A percentile compares a stretch with the other conserved stretches of the same genome.
These are phyloP conservation scores for Schwanniomyces pseudopolymorphus DNA, from an alignment of 805 yeast species.

Conservation along the genomic window DNA sequence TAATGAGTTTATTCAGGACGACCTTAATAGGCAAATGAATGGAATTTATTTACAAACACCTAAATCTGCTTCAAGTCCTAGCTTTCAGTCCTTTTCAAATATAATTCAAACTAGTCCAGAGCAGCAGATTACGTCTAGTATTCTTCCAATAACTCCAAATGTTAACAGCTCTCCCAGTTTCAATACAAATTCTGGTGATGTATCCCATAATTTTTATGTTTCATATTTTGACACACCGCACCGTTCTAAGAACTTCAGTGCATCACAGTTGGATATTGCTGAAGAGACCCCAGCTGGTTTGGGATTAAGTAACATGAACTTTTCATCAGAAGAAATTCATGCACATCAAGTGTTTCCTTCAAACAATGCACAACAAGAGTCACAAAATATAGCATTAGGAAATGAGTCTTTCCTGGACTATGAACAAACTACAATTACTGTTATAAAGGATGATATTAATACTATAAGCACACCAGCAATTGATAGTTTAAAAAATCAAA, in stretches of 20 bases:
- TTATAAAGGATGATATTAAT: no score
- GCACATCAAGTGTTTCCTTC: not conserved
- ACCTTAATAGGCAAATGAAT: conserved; percentile 2
- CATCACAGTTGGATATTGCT: not conserved
- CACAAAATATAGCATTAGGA: not conserved
- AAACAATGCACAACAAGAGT: not conserved
- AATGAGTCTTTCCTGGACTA: not conserved
- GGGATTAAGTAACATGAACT: conserved; percentile 1
- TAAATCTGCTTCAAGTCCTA: conserved; percentile 4
- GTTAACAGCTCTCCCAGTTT: not conserved
- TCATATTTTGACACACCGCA: conserved; percentile 2
- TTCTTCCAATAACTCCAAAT: conserved; percentile 3
- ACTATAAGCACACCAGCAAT: not conserved
- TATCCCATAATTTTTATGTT: not conserved
- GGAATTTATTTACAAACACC: conserved; percentile 6
- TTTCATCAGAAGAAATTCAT: not conserved
- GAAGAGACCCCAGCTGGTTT: conserved; percentile 1
- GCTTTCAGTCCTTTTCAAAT: not conserved
- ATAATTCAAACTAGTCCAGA: not conserved
- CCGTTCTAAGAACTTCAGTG: not conserved
- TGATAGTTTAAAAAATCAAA: not conserved
- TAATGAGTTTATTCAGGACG: not conserved
- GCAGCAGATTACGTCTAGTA: not conserved
- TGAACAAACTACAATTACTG: not conserved
- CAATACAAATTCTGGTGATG: not conserved